Evolutionary conservation across 805 yeast genomes (phyloP).

Genomic region (Wickerhamomyces strasburgensis): DNA sequence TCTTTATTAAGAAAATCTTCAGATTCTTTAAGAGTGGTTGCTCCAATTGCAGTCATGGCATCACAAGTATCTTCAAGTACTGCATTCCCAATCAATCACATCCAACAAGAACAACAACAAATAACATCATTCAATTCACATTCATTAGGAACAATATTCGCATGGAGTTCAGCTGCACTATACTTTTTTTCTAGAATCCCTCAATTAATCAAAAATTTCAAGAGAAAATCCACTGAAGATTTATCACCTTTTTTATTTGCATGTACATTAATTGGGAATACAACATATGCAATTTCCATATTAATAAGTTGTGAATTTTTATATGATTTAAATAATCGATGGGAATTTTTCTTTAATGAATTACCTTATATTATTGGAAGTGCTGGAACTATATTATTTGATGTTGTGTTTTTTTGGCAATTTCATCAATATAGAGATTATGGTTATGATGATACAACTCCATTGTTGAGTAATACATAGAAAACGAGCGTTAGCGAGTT

Average conservation of each 20-base stretch:
- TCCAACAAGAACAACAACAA: no score
- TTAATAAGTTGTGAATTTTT: conserved; percentile 55
- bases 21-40: conserved; percentile 14
- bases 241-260: conserved; percentile 75
- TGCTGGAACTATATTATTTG: conserved; percentile 80
- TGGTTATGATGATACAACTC: conserved; percentile 4
- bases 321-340: conserved; percentile 30
- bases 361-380: conserved; percentile 82
- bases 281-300: conserved; percentile 72
- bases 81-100: conserved; percentile 15
- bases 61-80: conserved; percentile 22
- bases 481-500: no score
- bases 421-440: conserved; percentile 30
- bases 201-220: conserved; percentile 71
- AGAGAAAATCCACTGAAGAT: conserved; percentile 81
- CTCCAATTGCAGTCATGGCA: conserved; percentile 24
- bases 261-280: conserved; percentile 74
- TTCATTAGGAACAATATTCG: conserved; percentile 43
- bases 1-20: conserved; percentile 10
- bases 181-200: conserved; percentile 81
- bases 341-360: conserved; percentile 56
- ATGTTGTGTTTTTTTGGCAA: conserved; percentile 64
- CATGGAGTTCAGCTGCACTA: conserved; percentile 76
- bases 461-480: conserved; percentile 9
- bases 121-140: conserved; percentile 1